A percentile compares a stretch with the other conserved stretches of the same genome.
These are phyloP conservation scores for Volvox africanus DNA, from an alignment of 139 green algal genomes.

Conservation along the genomic window DNA sequence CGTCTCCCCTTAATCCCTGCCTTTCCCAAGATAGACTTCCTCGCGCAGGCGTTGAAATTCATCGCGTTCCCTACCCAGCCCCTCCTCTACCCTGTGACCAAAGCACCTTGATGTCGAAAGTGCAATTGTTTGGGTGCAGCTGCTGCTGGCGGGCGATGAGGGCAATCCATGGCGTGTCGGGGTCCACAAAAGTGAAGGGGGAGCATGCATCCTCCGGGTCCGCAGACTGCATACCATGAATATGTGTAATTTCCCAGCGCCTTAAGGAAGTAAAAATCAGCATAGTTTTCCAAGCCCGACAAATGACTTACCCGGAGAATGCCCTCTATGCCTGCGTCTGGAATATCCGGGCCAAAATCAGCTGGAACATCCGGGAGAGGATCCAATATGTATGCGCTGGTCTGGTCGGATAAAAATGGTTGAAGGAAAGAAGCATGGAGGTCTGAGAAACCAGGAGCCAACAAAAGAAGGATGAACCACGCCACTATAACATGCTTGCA, in stretches of 20 bases:
- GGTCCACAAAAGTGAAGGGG: constrained; percentile 57
- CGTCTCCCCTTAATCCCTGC: no score
- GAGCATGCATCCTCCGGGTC: constrained; percentile 78
- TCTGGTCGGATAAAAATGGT: background rate
- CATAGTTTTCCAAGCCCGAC: background rate
- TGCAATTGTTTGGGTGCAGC: constrained; percentile 70
- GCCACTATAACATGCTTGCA: no score
- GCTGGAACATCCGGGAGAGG: constrained; percentile 63
- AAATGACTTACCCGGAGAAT: constrained; percentile 60
- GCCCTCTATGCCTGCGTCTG: constrained; percentile 69
- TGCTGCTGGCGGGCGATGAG: constrained; percentile 76
- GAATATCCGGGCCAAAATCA: constrained; percentile 80
- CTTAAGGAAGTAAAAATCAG: no score
- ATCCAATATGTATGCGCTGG: constrained; percentile 6
- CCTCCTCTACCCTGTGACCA: no score
- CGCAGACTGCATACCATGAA: constrained; percentile 57
- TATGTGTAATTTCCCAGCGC: no score
- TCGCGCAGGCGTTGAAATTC: no score
- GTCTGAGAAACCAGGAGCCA: no score
- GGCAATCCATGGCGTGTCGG: constrained; percentile 71
- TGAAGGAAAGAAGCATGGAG: no score
- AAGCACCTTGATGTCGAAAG: constrained; percentile 87
- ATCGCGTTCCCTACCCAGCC: background rate
- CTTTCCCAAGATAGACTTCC: no score
- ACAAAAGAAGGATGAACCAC: no score